Evolutionary conservation across 2,329 filamentous ascomycete genomes (phyloP), one percentile per base, ranked within the genome.

Genomic region (Phaeosphaeria sp.): DNA sequence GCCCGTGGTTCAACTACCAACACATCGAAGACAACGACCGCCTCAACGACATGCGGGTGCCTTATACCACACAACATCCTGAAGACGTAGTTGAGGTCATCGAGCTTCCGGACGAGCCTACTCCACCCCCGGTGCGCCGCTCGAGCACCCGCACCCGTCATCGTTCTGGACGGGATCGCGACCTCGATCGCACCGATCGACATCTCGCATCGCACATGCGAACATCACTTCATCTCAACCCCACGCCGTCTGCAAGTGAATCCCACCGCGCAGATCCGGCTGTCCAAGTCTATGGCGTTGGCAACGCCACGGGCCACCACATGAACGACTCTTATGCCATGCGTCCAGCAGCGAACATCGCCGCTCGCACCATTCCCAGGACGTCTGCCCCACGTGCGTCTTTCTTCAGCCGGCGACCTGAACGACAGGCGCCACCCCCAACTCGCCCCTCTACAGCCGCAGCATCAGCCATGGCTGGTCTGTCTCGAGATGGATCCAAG

Each of bases 1-100:
- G 92, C 65, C 89, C 91, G 0, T 91, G 88, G 87, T 93, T 93
- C 80, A 91, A 88, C 72, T 86, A 88, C 67, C 83, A 69, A 17
- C 69, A 77, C 51, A 69, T 77, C 18, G 68, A 78, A 5, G 86
- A 87, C 51, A 79, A 78, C 13, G 87, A 90, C 62, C 80, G 80
- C 2, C 73, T 86, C 9, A 71, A 73, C 52, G 69, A 76, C 43
- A 74, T 71, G 71, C 71, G 71, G 17, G 68, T 72, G 3, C 75
- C 75, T 2, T 69, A 75, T 42, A 64, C 62, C 30, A 33, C 36
- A n/a, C 58, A 60, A 40, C 68, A 62, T 22, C 62, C 66, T 20
- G 65, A 72, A 18, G 66, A 69, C 3, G 61, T 72, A 18, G 62
- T 72, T 21, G 74, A 76, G 53, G 74, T 75, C 24, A 65, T 75